phyloP scores from a whole-genome alignment of 2,329 filamentous ascomycete genomes.

The Penicillium vulpinum region DNA sequence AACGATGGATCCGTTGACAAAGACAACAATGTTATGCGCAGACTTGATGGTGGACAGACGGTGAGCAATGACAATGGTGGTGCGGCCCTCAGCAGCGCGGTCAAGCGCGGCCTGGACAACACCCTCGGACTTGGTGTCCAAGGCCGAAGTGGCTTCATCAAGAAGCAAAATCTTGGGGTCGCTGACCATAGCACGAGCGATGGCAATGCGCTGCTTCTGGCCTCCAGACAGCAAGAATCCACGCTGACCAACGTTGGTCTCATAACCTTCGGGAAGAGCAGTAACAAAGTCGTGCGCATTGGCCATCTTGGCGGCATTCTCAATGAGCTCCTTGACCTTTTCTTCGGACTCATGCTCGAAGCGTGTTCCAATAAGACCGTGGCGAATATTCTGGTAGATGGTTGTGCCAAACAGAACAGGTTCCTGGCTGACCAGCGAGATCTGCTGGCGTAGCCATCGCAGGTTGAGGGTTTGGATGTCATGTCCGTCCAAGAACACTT shows the following conservation, averaged over 20 bases:
- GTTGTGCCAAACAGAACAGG: constrained; percentile 86
- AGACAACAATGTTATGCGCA: constrained; percentile 94
- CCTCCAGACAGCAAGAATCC: constrained; percentile 91
- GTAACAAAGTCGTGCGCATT: constrained; percentile 93
- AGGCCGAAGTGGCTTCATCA: constrained; percentile 89
- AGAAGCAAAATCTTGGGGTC: constrained; percentile 90
- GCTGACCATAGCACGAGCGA: constrained; percentile 84
- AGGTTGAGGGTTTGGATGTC: constrained; percentile 81
- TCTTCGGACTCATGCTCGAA: constrained; percentile 69
- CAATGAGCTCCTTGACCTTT: constrained; percentile 68
- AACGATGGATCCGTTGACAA: constrained; percentile 79
- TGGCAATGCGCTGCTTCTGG: constrained; percentile 95
- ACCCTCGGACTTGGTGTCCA: constrained; percentile 93
- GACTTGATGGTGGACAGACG: constrained; percentile 90
- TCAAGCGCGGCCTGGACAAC: constrained; percentile 93
- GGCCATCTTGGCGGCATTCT: constrained; percentile 81
- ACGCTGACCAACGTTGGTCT: constrained; percentile 93
- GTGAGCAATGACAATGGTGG: constrained; percentile 95
- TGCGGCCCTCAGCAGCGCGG: constrained; percentile 78
- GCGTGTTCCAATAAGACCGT: constrained; percentile 82
- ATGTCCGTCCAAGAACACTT: constrained; percentile 76
- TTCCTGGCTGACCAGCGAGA: constrained; percentile 90
- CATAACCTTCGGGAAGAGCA: constrained; percentile 79
- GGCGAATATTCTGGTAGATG: constrained; percentile 85
- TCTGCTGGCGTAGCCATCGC: constrained; percentile 86